Percentiles rank a stretch among this genome's conserved stretches.
phyloP scores from a whole-genome alignment of 805 yeast genomes.

The Torulaspora microellipsoides region DNA sequence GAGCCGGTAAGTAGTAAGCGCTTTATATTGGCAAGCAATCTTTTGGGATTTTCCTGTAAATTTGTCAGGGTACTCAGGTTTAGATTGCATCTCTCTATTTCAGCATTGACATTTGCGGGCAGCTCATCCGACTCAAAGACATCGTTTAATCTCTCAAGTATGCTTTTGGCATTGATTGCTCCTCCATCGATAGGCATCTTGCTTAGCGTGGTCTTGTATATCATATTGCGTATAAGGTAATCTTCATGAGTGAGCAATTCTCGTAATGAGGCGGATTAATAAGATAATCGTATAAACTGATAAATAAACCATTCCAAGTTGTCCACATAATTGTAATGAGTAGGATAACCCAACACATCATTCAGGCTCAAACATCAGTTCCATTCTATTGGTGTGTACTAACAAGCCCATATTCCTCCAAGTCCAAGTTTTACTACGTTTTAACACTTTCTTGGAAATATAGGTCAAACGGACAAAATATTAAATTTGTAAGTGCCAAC shows the following conservation, averaged over 20 bases:
- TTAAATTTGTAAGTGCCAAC: background rate
- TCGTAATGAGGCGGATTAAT: too few relatives aligned
- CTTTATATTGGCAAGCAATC: constrained; percentile 20
- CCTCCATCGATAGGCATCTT: too few relatives aligned
- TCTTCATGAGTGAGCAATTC: background rate
- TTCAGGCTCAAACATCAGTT: too few relatives aligned
- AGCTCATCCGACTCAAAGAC: constrained; percentile 7
- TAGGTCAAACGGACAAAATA: constrained; percentile 1
- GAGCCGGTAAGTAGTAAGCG: constrained; percentile 9
- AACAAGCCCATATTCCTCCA: too few relatives aligned
- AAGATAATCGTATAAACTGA: too few relatives aligned
- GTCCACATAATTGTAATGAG: too few relatives aligned
- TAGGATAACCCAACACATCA: too few relatives aligned
- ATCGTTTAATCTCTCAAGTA: constrained; percentile 10
- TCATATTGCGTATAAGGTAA: background rate
- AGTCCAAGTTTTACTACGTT: too few relatives aligned
- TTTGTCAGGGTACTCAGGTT: constrained; percentile 17
- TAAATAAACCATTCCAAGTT: too few relatives aligned
- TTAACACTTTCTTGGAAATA: too few relatives aligned
- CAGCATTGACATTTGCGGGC: constrained; percentile 11
- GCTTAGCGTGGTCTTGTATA: too few relatives aligned
- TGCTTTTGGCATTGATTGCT: background rate
- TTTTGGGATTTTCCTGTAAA: constrained; percentile 11
- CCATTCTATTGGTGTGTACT: too few relatives aligned
- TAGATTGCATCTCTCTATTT: constrained; percentile 18